Percentiles rank a stretch among this genome's conserved stretches.
Evolutionary conservation across 2,329 filamentous ascomycete genomes (phyloP).

Genomic region (Botrytis tulipae): DNA sequence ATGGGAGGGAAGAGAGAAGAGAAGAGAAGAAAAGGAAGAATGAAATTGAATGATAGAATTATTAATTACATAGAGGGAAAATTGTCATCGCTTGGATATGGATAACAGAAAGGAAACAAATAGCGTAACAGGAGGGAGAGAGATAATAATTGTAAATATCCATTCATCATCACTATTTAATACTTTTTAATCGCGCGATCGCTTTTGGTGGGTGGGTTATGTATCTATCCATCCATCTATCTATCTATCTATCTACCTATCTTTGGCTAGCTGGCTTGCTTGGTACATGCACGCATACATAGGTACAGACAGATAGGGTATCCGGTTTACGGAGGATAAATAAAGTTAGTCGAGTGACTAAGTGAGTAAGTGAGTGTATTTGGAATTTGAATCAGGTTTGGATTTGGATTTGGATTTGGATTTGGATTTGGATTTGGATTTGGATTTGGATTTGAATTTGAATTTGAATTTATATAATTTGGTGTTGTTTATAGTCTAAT

Average conservation of each 20-base stretch:
- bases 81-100: not conserved
- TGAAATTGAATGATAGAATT: not conserved
- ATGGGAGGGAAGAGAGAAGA: too few relatives aligned
- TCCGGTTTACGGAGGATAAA: too few relatives aligned
- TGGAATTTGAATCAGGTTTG: not conserved
- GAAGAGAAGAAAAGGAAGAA: not conserved
- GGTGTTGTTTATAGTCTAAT: not conserved
- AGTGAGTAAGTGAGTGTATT: not conserved
- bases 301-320: too few relatives aligned
- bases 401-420: not conserved
- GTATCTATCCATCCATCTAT: not conserved
- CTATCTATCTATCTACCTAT: too few relatives aligned
- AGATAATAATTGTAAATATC: not conserved
- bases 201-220: not conserved
- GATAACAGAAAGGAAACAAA: not conserved
- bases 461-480: too few relatives aligned
- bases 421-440: not conserved
- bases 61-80: not conserved
- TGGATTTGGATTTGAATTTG: too few relatives aligned
- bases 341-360: not conserved
- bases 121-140: not conserved
- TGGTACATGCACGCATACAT: not conserved
- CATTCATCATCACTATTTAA: not conserved
- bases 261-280: not conserved
- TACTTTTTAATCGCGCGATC: constrained; percentile 2